Evolutionary conservation across 2,329 filamentous ascomycete species (phyloP), one percentile per base, ranked within the genome.

Genomic region (Daldinia eschscholtzii): DNA sequence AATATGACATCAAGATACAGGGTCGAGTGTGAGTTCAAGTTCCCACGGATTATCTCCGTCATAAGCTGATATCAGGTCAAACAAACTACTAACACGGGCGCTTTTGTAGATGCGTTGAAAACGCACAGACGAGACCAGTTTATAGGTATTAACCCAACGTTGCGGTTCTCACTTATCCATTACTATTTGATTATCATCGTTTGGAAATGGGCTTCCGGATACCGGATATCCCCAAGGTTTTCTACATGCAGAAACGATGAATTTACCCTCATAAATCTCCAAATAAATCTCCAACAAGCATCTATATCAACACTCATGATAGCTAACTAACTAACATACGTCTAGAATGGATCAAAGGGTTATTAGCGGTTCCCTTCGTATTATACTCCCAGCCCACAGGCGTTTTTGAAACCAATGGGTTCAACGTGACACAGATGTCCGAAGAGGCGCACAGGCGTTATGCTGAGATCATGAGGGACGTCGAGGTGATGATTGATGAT

Each of bases 281-380:
- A 55, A 37, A 18, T n/a, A 35, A 23, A 20, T 37, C 30, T 37
- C 30, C 30, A 37, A 33, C 6, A 13, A 13, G 30, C 33, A 57
- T 41, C 44, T 23, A 13, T 5, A 39, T 13, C 33, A 23, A 30
- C 18, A 9, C 13, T 37, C 41, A 37, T 41, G 13, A 44, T 46
- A 58, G 39, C 64, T 72, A 65, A 67, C 72, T 67, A 37, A 18
- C 72, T 68, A 41, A 23, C 30, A 52, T 44, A 68, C 57, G 13
- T 33, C 69, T 75, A 89, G 93, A 97, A 91, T 98, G 95, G 95
- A 93, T 98, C 85, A 98, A 99, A 82, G 93, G 92, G 42, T 87
- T 98, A 3, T 85, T 98, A 12, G 96, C 96, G 1, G 95, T 98
- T 0, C 96, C 96, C 0, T 99, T 99, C 78, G 95, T 99, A 42